A percentile compares a stretch with the other conserved stretches of the same genome.
phyloP scores from a whole-genome alignment of 208 protist species.

The Phytomonas serpens region DNA sequence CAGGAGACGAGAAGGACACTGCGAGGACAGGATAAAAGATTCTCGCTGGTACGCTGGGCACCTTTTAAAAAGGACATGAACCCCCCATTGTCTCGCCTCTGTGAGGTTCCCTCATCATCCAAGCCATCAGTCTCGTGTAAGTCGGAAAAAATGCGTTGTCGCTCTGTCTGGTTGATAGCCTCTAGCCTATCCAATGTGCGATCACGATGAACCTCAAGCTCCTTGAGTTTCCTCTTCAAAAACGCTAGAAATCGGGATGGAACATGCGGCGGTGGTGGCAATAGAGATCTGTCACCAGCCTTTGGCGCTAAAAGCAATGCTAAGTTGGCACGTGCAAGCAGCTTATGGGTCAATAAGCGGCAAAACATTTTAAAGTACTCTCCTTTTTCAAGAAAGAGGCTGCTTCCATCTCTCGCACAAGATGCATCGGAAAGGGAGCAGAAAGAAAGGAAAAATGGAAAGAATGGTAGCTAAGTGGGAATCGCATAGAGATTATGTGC shows the following conservation, averaged over 20 bases:
- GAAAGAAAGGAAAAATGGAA: slow-evolving; percentile 8
- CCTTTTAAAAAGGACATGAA: not conserved
- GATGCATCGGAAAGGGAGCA: not conserved
- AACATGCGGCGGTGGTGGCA: not conserved
- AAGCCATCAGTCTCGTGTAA: not conserved
- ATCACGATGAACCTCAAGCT: slow-evolving; percentile 41
- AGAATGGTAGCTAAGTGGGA: not conserved
- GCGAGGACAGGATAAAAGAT: slow-evolving; percentile 30
- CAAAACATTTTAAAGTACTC: not conserved
- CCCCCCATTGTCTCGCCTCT: not conserved
- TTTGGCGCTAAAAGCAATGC: not conserved
- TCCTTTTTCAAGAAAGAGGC: not conserved
- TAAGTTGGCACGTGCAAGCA: not conserved
- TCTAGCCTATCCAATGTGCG: slow-evolving; percentile 28
- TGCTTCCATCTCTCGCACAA: not conserved
- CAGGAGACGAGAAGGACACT: slow-evolving; percentile 74
- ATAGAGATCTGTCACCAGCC: not conserved
- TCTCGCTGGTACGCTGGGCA: not conserved
- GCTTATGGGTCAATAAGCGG: not conserved
- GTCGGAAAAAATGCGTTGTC: not conserved
- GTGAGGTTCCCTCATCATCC: not conserved
- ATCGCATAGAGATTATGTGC: slow-evolving; percentile 5
- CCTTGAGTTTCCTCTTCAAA: slow-evolving; percentile 25
- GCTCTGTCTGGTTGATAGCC: slow-evolving; percentile 12
- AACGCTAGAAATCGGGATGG: slow-evolving; percentile 16